A percentile compares a stretch with the other conserved stretches of the same genome.
Conservation (phyloP, 2,329 filamentous ascomycete species). For the Fusarium agapanthi region DNA sequence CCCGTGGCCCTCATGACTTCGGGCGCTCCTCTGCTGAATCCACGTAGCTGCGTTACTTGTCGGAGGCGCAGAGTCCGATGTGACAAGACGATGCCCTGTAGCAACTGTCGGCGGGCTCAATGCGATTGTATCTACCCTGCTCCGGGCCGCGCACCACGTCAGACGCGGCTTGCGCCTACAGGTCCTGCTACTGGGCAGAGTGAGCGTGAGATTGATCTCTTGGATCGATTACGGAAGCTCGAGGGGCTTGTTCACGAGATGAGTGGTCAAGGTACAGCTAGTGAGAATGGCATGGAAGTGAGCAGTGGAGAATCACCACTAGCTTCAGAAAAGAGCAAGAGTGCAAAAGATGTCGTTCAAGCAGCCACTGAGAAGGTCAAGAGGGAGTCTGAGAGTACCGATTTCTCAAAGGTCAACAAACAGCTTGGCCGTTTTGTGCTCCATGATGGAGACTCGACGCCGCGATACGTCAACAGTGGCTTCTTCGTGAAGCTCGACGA, state of each 20-base stretch:
- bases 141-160: constrained; percentile 74
- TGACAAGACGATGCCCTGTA: constrained; percentile 77
- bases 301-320: neutral
- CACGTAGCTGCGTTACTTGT: constrained; percentile 58
- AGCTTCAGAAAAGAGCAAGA: neutral
- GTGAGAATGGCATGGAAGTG: neutral
- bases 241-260: constrained; percentile 78
- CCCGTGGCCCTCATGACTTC: constrained; percentile 35
- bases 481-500: constrained; percentile 81
- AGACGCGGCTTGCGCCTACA: constrained; percentile 61
- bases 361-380: constrained; percentile 20
- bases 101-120: constrained; percentile 58
- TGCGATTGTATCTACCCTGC: constrained; percentile 78
- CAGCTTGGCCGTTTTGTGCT: constrained; percentile 69
- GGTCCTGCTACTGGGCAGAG: constrained; percentile 56
- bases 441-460: constrained; percentile 72
- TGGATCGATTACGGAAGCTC: constrained; percentile 74
- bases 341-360: constrained; percentile 14
- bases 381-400: constrained; percentile 48
- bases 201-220: constrained; percentile 70
- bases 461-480: constrained; percentile 77
- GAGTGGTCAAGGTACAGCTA: constrained; percentile 58
- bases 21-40: constrained; percentile 50
- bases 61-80: constrained; percentile 74
- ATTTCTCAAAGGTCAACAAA: constrained; percentile 49